These are phyloP conservation scores for Phytophthora pisi DNA, from an alignment of 352 stramenopile genomes.

Conservation along the genomic window DNA sequence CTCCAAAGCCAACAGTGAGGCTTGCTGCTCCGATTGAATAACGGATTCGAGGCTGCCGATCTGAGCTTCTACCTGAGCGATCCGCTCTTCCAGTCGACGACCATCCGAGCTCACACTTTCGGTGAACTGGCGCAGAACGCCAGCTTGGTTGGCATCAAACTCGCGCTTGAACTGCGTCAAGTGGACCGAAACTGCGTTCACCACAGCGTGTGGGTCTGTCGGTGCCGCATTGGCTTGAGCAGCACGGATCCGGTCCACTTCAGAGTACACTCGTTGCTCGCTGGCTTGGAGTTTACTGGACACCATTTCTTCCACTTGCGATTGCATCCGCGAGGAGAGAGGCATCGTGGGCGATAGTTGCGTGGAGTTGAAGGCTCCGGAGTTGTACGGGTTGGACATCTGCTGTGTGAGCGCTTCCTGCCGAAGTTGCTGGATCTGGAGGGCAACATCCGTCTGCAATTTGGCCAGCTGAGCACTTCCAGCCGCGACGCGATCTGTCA, in stretches of 20 bases:
- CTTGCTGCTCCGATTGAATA: constrained; percentile 75
- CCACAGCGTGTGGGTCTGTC: constrained; percentile 41
- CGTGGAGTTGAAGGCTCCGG: constrained; percentile 9
- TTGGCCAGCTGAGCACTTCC: constrained; percentile 49
- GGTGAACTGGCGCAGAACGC: constrained; percentile 52
- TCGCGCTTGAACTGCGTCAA: constrained; percentile 70
- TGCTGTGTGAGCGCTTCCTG: constrained; percentile 40
- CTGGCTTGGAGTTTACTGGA: constrained; percentile 34
- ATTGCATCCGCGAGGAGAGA: constrained; percentile 52
- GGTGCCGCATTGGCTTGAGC: constrained; percentile 13
- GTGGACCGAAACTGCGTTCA: constrained; percentile 63
- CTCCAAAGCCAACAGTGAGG: constrained; percentile 67
- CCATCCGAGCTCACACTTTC: constrained; percentile 60
- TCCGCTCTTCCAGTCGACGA: constrained; percentile 54
- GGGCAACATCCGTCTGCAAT: constrained; percentile 44
- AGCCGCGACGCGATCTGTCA: constrained; percentile 58
- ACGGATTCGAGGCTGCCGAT: constrained; percentile 56
- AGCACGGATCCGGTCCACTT: constrained; percentile 42
- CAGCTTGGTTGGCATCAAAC: constrained; percentile 57
- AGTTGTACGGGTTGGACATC: constrained; percentile 18
- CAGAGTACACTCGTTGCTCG: constrained; percentile 37
- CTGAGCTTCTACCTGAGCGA: constrained; percentile 58
- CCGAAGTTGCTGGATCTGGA: constrained; percentile 40
- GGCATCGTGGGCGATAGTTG: constrained; percentile 26
- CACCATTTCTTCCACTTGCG: constrained; percentile 58